phyloP scores from a whole-genome alignment of 495 filamentous ascomycete genomes.

The Clohesyomyces aquaticus region DNA sequence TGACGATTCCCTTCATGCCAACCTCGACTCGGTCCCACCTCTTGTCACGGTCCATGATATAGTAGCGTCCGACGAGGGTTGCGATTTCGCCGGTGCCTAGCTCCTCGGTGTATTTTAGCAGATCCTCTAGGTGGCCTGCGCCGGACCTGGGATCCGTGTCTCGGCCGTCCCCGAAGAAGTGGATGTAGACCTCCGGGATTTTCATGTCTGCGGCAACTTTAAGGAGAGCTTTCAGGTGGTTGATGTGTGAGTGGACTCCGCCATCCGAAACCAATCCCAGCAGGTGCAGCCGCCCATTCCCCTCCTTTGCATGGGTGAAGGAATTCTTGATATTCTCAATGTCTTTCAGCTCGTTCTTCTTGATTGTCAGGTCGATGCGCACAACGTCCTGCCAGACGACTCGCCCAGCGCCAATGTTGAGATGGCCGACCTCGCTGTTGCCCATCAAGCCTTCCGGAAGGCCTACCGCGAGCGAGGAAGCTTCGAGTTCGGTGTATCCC shows the following conservation, averaged over 20 bases:
- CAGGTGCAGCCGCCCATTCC: constrained; percentile 89
- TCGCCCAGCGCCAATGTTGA: constrained; percentile 97
- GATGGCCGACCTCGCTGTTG: constrained; percentile 95
- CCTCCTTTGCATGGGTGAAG: constrained; percentile 79
- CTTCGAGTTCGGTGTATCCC: constrained; percentile 86
- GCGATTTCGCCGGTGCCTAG: constrained; percentile 84
- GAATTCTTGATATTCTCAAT: constrained; percentile 77
- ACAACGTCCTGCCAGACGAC: constrained; percentile 99
- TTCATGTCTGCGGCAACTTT: constrained; percentile 84
- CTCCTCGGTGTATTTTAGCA: constrained; percentile 77
- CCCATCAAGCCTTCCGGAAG: constrained; percentile 97
- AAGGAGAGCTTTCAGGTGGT: constrained; percentile 84
- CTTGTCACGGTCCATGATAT: constrained; percentile 99
- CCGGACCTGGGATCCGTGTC: constrained; percentile 96
- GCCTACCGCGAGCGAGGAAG: constrained; percentile 93
- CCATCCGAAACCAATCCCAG: constrained; percentile 90
- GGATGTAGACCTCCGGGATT: constrained; percentile 90
- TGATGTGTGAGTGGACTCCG: constrained; percentile 95
- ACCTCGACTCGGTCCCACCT: constrained; percentile 94
- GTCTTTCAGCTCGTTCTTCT: constrained; percentile 79
- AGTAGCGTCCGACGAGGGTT: constrained; percentile 96
- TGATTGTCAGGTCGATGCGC: constrained; percentile 92
- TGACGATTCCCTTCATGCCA: constrained; percentile 81
- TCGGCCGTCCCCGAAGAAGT: constrained; percentile 98
- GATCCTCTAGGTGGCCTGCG: constrained; percentile 79